A percentile compares a stretch with the other conserved stretches of the same genome.
Evolutionary conservation across 192 early-diverging fungal species (phyloP).

Genomic region (Linnemannia exigua): DNA sequence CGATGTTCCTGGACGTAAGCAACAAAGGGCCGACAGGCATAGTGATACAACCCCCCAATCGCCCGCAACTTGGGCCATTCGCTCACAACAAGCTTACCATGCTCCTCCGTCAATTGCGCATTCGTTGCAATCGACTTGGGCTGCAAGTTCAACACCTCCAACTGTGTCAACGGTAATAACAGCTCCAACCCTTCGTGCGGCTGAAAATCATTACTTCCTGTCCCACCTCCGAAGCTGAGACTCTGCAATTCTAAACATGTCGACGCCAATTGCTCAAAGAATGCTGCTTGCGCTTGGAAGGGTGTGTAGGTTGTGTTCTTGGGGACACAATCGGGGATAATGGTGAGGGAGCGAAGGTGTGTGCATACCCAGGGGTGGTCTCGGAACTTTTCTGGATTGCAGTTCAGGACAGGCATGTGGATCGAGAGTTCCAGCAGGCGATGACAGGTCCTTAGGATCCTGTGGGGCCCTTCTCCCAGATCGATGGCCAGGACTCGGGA

Average conservation of each 20-base stretch:
- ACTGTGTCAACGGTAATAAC: neutral
- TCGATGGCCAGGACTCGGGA: neutral
- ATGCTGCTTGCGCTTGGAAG: neutral
- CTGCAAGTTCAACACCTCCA: neutral
- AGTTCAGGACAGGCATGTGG: neutral
- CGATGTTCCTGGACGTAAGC: neutral
- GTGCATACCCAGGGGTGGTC: neutral
- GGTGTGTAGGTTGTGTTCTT: neutral
- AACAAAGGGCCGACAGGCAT: neutral
- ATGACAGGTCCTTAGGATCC: constrained; percentile 6
- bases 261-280: neutral
- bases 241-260: neutral
- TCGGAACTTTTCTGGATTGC: constrained; percentile 1
- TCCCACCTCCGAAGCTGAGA: neutral
- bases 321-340: neutral
- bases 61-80: neutral
- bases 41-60: neutral
- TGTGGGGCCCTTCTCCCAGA: neutral
- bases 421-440: neutral
- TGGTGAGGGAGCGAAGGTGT: neutral
- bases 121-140: neutral
- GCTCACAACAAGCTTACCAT: neutral
- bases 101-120: neutral
- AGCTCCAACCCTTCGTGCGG: neutral
- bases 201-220: neutral